Conservation (phyloP, 78 protist genomes). For the Dictyostelium firmibasis region DNA sequence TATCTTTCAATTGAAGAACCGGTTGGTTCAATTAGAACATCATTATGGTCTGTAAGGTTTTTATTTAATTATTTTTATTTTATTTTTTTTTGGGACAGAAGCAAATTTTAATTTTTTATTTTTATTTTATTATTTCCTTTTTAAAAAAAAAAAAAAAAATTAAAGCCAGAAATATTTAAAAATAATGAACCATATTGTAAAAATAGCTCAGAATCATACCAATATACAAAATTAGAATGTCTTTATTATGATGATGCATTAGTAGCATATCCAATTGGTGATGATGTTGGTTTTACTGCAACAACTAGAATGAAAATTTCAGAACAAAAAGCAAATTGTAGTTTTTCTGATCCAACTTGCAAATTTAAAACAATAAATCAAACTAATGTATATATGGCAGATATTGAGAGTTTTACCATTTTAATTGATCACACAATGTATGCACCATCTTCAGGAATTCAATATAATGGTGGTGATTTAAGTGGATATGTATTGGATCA, state of each 20-base stretch:
- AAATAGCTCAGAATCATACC: not conserved
- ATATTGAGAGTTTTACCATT: slow-evolving; percentile 44
- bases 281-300: not conserved
- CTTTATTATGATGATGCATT: slow-evolving; percentile 56
- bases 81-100: too few relatives aligned
- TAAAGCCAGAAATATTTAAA: slow-evolving; percentile 5
- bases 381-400: slow-evolving; percentile 22
- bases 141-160: too few relatives aligned
- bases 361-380: not conserved
- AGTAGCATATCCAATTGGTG: slow-evolving; percentile 22
- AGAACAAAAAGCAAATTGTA: not conserved
- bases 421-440: slow-evolving; percentile 59
- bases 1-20: slow-evolving; percentile 16
- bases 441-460: slow-evolving; percentile 25
- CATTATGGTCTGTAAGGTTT: not conserved
- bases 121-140: not conserved
- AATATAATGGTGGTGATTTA: slow-evolving; percentile 32
- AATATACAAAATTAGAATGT: not conserved
- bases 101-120: not conserved
- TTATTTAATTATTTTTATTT: not conserved
- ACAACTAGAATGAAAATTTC: slow-evolving; percentile 7
- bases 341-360: slow-evolving; percentile 3
- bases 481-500: not conserved
- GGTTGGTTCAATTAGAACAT: slow-evolving; percentile 16
- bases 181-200: slow-evolving; percentile 14